Percentiles rank a stretch among this genome's conserved stretches.
phyloP scores from a whole-genome alignment of 1,139 yeast genomes.

The Ashbya aceris region DNA sequence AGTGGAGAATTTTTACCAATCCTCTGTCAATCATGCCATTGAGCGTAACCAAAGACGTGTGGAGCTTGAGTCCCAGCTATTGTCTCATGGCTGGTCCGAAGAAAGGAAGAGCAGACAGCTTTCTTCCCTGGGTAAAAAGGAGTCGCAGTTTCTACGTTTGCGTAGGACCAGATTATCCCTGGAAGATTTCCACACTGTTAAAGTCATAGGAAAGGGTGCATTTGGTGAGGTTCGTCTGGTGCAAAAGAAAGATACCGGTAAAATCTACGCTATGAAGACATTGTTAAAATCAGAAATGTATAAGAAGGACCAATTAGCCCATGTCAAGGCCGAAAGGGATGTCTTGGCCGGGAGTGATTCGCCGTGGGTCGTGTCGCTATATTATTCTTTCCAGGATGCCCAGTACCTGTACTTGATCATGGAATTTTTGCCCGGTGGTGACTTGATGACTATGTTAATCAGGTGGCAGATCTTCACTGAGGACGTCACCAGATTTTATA shows the following conservation, averaged over 20 bases:
- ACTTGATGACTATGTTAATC: slow-evolving; percentile 77
- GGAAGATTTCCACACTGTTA: slow-evolving; percentile 70
- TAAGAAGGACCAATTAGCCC: slow-evolving; percentile 74
- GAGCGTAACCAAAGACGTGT: slow-evolving; percentile 73
- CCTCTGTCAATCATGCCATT: slow-evolving; percentile 70
- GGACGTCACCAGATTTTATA: slow-evolving; percentile 73
- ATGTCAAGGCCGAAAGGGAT: slow-evolving; percentile 79
- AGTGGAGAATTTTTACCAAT: slow-evolving; percentile 65
- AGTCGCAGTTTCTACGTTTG: slow-evolving; percentile 65
- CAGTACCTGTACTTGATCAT: slow-evolving; percentile 67
- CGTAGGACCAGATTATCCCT: slow-evolving; percentile 66
- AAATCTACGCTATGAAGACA: slow-evolving; percentile 80
- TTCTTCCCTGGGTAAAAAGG: slow-evolving; percentile 62
- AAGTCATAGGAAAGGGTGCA: slow-evolving; percentile 81
- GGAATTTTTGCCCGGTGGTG: slow-evolving; percentile 85
- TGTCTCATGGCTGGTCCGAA: slow-evolving; percentile 59
- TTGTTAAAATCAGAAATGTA: slow-evolving; percentile 72
- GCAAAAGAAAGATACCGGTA: slow-evolving; percentile 76
- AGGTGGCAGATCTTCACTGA: slow-evolving; percentile 83
- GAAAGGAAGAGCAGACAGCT: slow-evolving; percentile 69
- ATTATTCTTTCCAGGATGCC: slow-evolving; percentile 72
- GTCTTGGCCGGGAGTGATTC: slow-evolving; percentile 78
- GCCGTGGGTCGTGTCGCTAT: slow-evolving; percentile 78
- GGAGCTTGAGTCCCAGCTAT: slow-evolving; percentile 57
- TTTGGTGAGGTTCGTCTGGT: slow-evolving; percentile 78